Percentiles rank a stretch among this genome's conserved stretches.
These are phyloP conservation scores for Phlegmacium glaucopus DNA, from an alignment of 768 basidiomycete genomes.

Conservation along the genomic window DNA sequence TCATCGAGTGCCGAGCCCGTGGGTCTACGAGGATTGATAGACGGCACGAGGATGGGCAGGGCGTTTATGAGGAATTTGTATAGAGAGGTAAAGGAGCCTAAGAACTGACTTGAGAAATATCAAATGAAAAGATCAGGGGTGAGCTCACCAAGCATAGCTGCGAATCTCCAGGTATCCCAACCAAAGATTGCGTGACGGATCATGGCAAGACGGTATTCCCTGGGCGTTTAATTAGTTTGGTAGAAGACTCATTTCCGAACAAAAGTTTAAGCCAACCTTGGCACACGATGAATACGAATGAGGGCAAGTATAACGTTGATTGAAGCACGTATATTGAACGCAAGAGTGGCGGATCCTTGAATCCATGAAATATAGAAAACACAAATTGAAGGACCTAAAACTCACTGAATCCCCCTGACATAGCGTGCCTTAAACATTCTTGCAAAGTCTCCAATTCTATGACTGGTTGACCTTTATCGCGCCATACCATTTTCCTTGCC, in stretches of 20 bases:
- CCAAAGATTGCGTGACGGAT: slow-evolving; percentile 85
- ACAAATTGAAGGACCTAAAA: slow-evolving; percentile 15
- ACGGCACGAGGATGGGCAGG: slow-evolving; percentile 66
- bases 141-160: slow-evolving; percentile 74
- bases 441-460: slow-evolving; percentile 59
- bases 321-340: slow-evolving; percentile 77
- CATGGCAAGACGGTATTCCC: slow-evolving; percentile 59
- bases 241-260: not conserved
- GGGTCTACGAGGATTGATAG: slow-evolving; percentile 27
- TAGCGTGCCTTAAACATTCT: slow-evolving; percentile 70
- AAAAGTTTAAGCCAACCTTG: slow-evolving; percentile 46
- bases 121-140: too few relatives aligned
- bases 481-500: slow-evolving; percentile 80
- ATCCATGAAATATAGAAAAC: not conserved
- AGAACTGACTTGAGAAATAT: not conserved
- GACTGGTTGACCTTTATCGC: slow-evolving; percentile 74
- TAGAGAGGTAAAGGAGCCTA: slow-evolving; percentile 71
- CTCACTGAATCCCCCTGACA: slow-evolving; percentile 69
- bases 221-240: slow-evolving; percentile 20
- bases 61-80: slow-evolving; percentile 81
- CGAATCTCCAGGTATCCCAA: slow-evolving; percentile 77
- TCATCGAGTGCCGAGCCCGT: slow-evolving; percentile 26
- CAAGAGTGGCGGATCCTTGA: slow-evolving; percentile 76
- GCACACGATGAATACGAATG: slow-evolving; percentile 64
- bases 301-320: slow-evolving; percentile 78